Evolutionary conservation across 163 green algal genomes (phyloP).

Genomic region (Chlamydomonas reinhardtii): DNA sequence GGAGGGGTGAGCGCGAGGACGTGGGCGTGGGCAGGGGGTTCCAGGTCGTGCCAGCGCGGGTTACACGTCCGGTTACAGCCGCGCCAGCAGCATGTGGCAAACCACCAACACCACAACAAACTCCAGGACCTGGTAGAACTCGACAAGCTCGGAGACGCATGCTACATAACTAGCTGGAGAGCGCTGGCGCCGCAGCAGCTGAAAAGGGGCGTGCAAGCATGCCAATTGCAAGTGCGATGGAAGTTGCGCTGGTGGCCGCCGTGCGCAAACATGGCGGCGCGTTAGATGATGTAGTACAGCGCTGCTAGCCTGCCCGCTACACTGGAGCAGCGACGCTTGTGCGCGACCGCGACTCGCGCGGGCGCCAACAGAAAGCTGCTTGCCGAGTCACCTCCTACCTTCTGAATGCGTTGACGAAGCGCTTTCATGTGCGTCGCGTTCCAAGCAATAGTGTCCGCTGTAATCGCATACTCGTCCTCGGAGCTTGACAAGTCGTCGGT

Average conservation of each 20-base stretch:
- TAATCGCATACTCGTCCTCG: too few species aligned
- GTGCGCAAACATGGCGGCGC: too few species aligned
- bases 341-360: too few species aligned
- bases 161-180: background rate
- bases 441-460: constrained; percentile 19
- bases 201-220: too few species aligned
- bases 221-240: background rate
- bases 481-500: background rate
- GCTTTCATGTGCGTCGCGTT: constrained; percentile 13
- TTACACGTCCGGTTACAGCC: background rate
- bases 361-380: background rate
- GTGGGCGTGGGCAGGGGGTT: background rate
- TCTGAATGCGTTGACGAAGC: constrained; percentile 5
- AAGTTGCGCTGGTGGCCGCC: background rate
- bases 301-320: background rate
- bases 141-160: too few species aligned
- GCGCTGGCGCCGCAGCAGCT: too few species aligned
- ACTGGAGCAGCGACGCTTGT: background rate
- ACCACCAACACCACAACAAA: background rate
- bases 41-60: too few species aligned
- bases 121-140: too few species aligned
- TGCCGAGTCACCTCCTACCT: constrained; percentile 2
- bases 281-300: background rate
- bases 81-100: background rate
- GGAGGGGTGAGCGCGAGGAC: too few species aligned